A percentile compares a stretch with the other conserved stretches of the same genome.
These are phyloP conservation scores for Breviolum minutum DNA, from an alignment of 73 alveolate genomes.

Conservation along the genomic window DNA sequence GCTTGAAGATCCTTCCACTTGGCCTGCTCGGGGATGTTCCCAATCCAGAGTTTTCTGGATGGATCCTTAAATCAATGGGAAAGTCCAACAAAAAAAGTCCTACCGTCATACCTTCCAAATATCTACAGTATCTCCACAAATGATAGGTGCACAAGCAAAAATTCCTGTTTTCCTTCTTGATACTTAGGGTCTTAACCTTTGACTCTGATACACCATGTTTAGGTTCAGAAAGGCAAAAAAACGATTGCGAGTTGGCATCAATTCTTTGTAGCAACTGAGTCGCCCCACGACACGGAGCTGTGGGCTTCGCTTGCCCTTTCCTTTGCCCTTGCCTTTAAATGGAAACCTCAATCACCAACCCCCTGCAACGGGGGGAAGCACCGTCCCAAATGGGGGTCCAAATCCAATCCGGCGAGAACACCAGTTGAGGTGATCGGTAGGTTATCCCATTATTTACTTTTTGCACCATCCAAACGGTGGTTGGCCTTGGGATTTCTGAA, in stretches of 20 bases:
- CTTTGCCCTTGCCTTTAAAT: constrained; percentile 72
- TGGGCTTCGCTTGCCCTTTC: constrained; percentile 75
- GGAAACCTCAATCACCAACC: neutral
- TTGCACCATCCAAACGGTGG: neutral
- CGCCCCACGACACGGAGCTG: constrained; percentile 24
- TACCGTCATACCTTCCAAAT: neutral
- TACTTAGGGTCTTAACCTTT: too few species aligned
- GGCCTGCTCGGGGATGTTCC: constrained; percentile 84
- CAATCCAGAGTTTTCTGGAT: constrained; percentile 71
- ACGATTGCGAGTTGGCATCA: too few species aligned
- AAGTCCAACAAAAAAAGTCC: neutral
- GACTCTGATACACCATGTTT: too few species aligned
- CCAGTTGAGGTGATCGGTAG: neutral
- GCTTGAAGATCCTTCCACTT: constrained; percentile 83
- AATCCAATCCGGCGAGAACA: neutral
- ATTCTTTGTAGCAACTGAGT: neutral
- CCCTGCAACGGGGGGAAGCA: neutral
- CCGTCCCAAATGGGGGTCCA: neutral
- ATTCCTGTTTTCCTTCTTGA: too few species aligned
- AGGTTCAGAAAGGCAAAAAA: too few species aligned
- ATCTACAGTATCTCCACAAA: too few species aligned
- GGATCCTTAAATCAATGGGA: constrained; percentile 19
- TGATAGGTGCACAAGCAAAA: too few species aligned
- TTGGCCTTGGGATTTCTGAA: neutral
- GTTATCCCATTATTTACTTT: too few species aligned